A percentile compares a stretch with the other conserved stretches of the same genome.
phyloP scores from a whole-genome alignment of 1,284 basidiomycete species.

The Apiotrichum mycotoxinovorans region DNA sequence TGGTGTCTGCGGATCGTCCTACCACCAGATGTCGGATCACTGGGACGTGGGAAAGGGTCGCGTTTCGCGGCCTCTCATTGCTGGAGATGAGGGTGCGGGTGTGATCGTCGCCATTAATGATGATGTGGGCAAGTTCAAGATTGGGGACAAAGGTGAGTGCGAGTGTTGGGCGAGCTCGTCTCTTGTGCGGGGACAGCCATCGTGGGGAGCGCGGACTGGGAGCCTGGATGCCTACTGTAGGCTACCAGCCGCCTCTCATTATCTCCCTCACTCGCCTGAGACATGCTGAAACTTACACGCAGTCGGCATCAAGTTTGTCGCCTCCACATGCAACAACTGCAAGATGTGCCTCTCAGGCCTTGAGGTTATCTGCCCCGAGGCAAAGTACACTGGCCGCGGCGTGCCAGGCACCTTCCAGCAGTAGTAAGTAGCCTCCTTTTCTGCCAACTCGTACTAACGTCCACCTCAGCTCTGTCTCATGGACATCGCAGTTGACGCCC shows the following conservation, averaged over 20 bases:
- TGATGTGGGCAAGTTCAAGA: slow-evolving; percentile 53
- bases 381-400: slow-evolving; percentile 65
- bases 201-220: too few relatives aligned
- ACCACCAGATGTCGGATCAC: slow-evolving; percentile 1
- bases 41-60: slow-evolving; percentile 51
- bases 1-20: slow-evolving; percentile 64
- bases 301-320: slow-evolving; percentile 77
- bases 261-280: too few relatives aligned
- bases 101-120: slow-evolving; percentile 70
- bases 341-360: slow-evolving; percentile 66
- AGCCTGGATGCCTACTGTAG: too few relatives aligned
- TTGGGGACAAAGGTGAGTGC: slow-evolving; percentile 18
- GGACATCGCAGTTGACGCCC: slow-evolving; percentile 64
- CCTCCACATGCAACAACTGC: slow-evolving; percentile 66
- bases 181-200: too few relatives aligned
- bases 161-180: too few relatives aligned
- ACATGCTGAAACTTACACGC: not conserved
- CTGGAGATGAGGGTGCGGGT: slow-evolving; percentile 56
- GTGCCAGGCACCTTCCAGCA: slow-evolving; percentile 64
- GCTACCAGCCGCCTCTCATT: too few relatives aligned
- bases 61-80: slow-evolving; percentile 55
- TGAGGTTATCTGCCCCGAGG: slow-evolving; percentile 60
- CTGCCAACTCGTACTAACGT: not conserved
- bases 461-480: slow-evolving; percentile 41
- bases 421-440: slow-evolving; percentile 9